These are phyloP conservation scores for Ceriops zippeliana DNA, from an alignment of 345 rosid species.

Conservation along the genomic window DNA sequence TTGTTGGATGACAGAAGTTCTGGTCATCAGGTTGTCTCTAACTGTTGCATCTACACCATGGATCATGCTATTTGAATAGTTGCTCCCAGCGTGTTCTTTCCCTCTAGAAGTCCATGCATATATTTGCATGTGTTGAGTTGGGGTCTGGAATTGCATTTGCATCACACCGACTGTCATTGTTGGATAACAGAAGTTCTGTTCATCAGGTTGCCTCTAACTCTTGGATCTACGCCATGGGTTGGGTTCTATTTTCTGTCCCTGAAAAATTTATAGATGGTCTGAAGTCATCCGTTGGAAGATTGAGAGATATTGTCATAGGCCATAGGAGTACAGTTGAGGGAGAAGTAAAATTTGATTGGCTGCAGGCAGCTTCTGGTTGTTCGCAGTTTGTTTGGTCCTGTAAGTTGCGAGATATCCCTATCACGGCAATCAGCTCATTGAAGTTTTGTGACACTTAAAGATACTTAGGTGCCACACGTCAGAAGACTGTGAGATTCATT, in stretches of 20 bases:
- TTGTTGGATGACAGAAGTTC: slow-evolving; percentile 27
- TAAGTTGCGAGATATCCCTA: no score
- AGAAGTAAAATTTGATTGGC: no score
- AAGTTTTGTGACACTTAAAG: no score
- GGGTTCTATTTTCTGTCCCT: slow-evolving; percentile 5
- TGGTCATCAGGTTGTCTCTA: slow-evolving; percentile 29
- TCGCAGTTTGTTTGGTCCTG: no score
- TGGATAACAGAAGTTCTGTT: slow-evolving; percentile 24
- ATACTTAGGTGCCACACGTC: no score
- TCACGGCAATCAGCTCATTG: no score
- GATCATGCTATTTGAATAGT: slow-evolving; percentile 21
- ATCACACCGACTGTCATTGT: slow-evolving; percentile 31
- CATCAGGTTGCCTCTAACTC: slow-evolving; percentile 34
- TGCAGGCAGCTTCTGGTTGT: no score
- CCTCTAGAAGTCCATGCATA: slow-evolving; percentile 25
- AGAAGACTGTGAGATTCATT: no score
- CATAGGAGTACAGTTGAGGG: no score
- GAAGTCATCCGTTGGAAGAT: no score
- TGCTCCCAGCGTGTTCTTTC: slow-evolving; percentile 24
- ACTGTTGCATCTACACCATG: slow-evolving; percentile 45
- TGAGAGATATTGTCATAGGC: no score
- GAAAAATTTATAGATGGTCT: no score
- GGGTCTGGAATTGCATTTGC: neutral
- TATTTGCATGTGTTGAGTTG: slow-evolving; percentile 38
- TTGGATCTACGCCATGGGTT: slow-evolving; percentile 47